phyloP scores from a whole-genome alignment of 306 rosid species.

The Inga laurina region DNA sequence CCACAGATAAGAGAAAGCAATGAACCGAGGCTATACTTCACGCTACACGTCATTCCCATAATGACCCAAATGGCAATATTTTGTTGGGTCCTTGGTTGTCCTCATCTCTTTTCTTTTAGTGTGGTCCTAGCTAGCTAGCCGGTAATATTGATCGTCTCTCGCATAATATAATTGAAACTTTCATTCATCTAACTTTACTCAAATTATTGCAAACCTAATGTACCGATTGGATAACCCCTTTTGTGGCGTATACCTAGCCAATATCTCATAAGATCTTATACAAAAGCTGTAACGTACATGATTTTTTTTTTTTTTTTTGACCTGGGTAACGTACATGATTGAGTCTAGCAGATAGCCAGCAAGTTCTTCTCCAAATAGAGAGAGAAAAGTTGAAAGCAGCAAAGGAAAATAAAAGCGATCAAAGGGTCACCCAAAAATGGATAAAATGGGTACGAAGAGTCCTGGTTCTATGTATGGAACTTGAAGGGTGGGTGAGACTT shows the following conservation, averaged over 20 bases:
- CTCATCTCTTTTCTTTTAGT: constrained; percentile 16
- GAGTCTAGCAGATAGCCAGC: neutral
- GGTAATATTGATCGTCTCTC: neutral
- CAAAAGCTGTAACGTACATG: neutral
- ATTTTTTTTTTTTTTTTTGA: no score
- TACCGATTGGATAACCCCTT: constrained; percentile 25
- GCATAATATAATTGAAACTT: constrained; percentile 6
- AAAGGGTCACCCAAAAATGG: neutral
- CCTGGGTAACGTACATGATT: neutral
- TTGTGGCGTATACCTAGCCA: neutral
- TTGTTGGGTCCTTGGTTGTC: neutral
- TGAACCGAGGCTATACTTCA: neutral
- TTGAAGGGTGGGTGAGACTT: neutral
- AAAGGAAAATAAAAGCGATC: neutral
- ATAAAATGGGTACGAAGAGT: neutral
- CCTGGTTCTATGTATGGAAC: constrained; percentile 27
- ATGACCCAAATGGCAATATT: constrained; percentile 30
- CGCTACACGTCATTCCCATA: constrained; percentile 19
- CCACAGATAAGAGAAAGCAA: constrained; percentile 33
- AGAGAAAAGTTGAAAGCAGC: neutral
- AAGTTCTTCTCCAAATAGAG: neutral
- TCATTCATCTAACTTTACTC: constrained; percentile 6
- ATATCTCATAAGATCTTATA: neutral
- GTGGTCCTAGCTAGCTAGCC: constrained; percentile 39
- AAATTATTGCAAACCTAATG: constrained; percentile 42